Evolutionary conservation across 164 flowering plant genomes (phyloP), one percentile per base, ranked within the genome.

Genomic region (Warburgia ugandensis): DNA sequence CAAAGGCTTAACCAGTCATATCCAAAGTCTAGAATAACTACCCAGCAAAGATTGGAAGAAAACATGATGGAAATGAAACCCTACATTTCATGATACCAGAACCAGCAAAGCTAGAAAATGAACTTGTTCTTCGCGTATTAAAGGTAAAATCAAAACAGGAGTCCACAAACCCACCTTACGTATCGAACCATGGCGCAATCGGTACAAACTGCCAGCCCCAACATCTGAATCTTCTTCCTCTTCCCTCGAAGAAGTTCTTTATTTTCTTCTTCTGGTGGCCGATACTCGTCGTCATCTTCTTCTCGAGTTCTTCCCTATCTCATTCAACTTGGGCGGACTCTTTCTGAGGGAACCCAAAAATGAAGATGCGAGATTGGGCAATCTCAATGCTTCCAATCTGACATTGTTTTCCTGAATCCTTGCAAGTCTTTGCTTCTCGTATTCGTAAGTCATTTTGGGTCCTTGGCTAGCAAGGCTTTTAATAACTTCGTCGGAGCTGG

Each of bases 371-470:
- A 82, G 60, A 32, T 66, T 75, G 5, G 58, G 65, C 56, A 86
- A 40, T 5, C 96, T 84, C 64, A 87, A 32, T 25, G 86, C 82
- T 61, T 78, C 79, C 77, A 87, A 63, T 75, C 86, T 73, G 25
- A 66, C 79, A 23, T 35, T 80, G 68, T 84, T 87, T 62, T 80
- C 86, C 29, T 61, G 65, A 21, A 87, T 82, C 58, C 86, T 73
- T 32, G 42, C 32, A 33, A 78, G 42, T 59, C 96, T 72, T 69
- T 74, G 81, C 45, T 64, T 72, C 72, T 87, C 96, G 62, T 87
- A 87, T 36, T 77, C 81, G 1, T 78, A 14, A 16, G 71, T 30
- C 42, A 5, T 53, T 12, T 33, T 30, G 3, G 50, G 28, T 47
- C 17, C 45, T 28, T 27, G 8, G 29, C 31, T n/a, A n/a, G n/a